Evolutionary conservation across 1,284 basidiomycete genomes (phyloP), one percentile per base, ranked within the genome.

Genomic region (Austroboletus novae-zelandiae): DNA sequence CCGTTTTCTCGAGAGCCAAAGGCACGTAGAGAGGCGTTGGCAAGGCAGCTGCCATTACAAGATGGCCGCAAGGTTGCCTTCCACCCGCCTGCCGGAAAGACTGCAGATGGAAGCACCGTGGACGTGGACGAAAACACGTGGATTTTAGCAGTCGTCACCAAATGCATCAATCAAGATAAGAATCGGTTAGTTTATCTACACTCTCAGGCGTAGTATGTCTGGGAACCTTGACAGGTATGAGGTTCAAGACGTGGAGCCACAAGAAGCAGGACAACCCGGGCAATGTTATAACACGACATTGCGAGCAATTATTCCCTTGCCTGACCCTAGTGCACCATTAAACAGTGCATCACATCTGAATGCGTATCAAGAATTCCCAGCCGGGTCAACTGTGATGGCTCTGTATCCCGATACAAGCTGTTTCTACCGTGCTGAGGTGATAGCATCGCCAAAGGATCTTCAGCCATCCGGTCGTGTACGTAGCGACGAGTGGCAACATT

Each of bases 391-490:
- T 0, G 89, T 91, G 7, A 80, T 91, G 78, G 89, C 86, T 1
- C 71, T 91, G 13, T 91, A 91, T 67, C 89, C 89, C 0, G 89
- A 91, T 61, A 91, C 89, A 0, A 91, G 88, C 57, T 90, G 87
- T 63, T 91, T 91, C 70, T 91, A 91, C 60, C 83, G 86, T 17
- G 89, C 89, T 7, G 84, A 89, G 61, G 89, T 91, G 4, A 76
- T 89, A 41, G 74, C 80, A 14, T 78, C 80, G 9, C 87, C 86
- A 8, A 79, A 72, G 58, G 81, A 84, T 46, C 67, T 78, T 50
- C 76, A 75, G 43, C 72, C 74, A 2, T 54, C 67, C 13, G 71
- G 71, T 52, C 72, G 81, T 46, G 83, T 85, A 58, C 72, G 77
- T 68, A 32, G 15, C 39, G 17, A 29, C 34, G n/a, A 25, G 43